These are phyloP conservation scores for Ophiostoma sp. DNA, from an alignment of 2,329 filamentous ascomycete species.

Conservation along the genomic window DNA sequence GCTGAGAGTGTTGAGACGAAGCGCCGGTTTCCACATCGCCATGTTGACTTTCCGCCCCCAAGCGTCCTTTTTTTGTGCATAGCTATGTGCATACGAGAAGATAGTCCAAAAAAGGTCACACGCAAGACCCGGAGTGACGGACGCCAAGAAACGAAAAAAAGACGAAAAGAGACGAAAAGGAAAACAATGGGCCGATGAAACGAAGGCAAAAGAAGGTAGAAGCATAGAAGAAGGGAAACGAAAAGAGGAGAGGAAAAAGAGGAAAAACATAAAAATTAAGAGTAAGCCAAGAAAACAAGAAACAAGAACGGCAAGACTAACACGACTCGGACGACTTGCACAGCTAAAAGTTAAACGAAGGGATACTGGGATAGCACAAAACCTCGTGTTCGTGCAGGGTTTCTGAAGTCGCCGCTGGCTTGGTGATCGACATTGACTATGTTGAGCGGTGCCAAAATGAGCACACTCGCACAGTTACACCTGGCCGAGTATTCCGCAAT, in stretches of 20 bases:
- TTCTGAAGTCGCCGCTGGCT: neutral
- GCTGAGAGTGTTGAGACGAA: neutral
- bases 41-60: neutral
- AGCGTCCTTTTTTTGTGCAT: too few species aligned
- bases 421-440: neutral
- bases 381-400: conserved; percentile 16
- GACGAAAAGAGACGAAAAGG: neutral
- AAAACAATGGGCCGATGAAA: neutral
- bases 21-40: neutral
- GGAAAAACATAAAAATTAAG: neutral
- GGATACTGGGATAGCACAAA: neutral
- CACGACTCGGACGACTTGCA: neutral
- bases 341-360: neutral
- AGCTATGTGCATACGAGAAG: neutral
- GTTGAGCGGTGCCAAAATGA: neutral
- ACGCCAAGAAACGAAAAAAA: neutral
- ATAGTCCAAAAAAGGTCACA: conserved; percentile 7
- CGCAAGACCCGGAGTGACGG: neutral
- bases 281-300: conserved; percentile 3
- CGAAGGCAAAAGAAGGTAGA: neutral
- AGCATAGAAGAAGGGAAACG: too few species aligned
- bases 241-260: neutral
- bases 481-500: neutral
- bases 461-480: neutral
- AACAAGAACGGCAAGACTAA: neutral